Conservation (phyloP, 257 asterid species). For the Primulina eburnea region DNA sequence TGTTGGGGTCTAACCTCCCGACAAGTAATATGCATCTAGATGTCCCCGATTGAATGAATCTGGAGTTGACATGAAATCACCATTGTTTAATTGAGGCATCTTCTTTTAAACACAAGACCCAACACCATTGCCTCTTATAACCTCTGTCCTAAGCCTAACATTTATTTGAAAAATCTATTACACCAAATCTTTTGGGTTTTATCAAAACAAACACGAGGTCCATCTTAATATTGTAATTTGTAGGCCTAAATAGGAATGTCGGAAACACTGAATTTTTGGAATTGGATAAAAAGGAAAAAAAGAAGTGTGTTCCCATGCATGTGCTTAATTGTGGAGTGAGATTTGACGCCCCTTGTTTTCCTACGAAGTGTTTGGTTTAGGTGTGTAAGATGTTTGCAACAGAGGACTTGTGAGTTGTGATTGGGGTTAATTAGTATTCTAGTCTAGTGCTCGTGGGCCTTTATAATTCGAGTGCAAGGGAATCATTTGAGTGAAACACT, state of each 20-base stretch:
- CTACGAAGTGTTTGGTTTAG: constrained; percentile 25
- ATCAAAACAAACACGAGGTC: constrained; percentile 27
- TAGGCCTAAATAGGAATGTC: background rate
- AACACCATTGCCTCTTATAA: constrained; percentile 4
- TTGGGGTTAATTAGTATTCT: constrained; percentile 25
- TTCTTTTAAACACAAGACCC: constrained; percentile 19
- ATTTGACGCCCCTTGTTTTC: constrained; percentile 30
- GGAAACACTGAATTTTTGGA: constrained; percentile 22
- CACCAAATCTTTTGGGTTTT: constrained; percentile 21
- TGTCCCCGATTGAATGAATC: background rate
- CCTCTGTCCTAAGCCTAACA: constrained; percentile 11
- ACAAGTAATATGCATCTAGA: background rate
- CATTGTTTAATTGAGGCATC: background rate
- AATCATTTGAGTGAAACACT: constrained; percentile 7
- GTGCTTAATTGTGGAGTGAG: constrained; percentile 36
- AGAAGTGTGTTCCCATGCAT: constrained; percentile 22
- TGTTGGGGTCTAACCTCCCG: background rate
- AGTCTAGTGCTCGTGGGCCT: constrained; percentile 41
- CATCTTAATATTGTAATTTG: constrained; percentile 23
- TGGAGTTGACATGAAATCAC: background rate
- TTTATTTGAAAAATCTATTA: background rate
- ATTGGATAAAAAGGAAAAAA: background rate
- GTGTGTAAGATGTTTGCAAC: constrained; percentile 1
- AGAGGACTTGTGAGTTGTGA: constrained; percentile 34
- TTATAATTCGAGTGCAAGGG: constrained; percentile 22